These are phyloP conservation scores for Rhinocladiella similis DNA, from an alignment of 2,329 filamentous ascomycete genomes.

Conservation along the genomic window DNA sequence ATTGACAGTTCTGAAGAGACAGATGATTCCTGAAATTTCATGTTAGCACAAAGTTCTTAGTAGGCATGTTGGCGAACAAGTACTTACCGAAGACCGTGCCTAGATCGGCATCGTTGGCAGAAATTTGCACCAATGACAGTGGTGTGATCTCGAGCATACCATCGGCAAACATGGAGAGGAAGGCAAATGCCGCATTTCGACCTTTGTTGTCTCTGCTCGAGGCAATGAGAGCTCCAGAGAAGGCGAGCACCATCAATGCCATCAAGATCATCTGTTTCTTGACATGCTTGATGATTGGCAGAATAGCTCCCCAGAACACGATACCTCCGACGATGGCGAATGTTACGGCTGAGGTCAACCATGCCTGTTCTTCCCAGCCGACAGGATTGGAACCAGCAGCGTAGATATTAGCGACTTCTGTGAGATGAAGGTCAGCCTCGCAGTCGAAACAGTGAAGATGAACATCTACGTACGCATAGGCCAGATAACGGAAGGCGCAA, in stretches of 20 bases:
- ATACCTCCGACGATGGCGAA: conserved; percentile 36
- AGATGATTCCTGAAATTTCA: not conserved
- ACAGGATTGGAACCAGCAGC: not conserved
- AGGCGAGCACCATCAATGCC: not conserved
- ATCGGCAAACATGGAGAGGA: conserved; percentile 10
- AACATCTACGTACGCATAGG: not conserved
- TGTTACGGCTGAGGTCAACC: conserved; percentile 27
- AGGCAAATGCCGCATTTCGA: conserved; percentile 7
- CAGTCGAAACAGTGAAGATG: no score
- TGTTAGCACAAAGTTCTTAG: no score
- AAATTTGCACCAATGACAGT: conserved; percentile 11
- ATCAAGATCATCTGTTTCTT: conserved; percentile 27
- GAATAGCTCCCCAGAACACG: conserved; percentile 31
- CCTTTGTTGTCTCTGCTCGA: conserved; percentile 1
- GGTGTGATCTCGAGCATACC: conserved; percentile 14
- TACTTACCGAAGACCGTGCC: conserved; percentile 5
- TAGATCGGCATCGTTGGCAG: conserved; percentile 17
- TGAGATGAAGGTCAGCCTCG: no score
- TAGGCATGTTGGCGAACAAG: no score
- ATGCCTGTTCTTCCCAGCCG: conserved; percentile 7
- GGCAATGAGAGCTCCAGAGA: conserved; percentile 1
- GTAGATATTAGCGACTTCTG: conserved; percentile 1
- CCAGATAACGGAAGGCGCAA: conserved; percentile 16
- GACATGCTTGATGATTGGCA: conserved; percentile 32
- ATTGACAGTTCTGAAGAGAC: not conserved